Conservation (phyloP, 73 alveolate genomes). For the Tetrahymena malaccensis region DNA sequence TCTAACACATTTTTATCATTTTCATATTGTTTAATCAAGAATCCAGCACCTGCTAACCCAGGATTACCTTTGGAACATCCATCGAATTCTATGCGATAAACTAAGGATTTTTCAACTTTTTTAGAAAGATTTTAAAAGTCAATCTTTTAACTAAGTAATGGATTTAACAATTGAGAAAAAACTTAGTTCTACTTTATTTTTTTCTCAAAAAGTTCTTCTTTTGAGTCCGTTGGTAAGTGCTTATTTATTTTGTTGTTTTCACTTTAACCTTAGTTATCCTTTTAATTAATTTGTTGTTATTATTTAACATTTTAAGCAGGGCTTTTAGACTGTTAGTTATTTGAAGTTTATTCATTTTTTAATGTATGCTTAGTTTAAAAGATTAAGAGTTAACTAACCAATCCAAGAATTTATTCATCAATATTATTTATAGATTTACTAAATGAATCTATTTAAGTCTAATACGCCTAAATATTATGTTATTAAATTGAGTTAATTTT, state of each 20-base stretch:
- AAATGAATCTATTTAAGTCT: neutral
- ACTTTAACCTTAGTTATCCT: no score
- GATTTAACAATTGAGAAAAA: neutral
- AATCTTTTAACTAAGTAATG: neutral
- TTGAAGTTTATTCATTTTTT: no score
- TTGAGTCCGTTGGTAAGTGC: no score
- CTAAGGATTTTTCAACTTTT: neutral
- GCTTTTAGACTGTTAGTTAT: neutral
- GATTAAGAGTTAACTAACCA: no score
- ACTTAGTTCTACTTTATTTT: neutral
- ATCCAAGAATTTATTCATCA: neutral
- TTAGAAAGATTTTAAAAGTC: neutral
- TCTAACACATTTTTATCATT: neutral
- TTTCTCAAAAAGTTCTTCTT: neutral
- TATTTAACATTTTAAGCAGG: neutral
- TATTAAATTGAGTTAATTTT: no score
- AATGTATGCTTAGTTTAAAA: neutral
- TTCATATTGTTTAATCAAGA: neutral
- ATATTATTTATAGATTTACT: neutral
- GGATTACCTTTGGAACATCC: neutral
- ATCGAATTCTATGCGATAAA: neutral
- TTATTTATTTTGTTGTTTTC: neutral
- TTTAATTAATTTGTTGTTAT: neutral
- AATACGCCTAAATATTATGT: neutral
- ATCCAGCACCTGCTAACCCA: neutral